A percentile compares a stretch with the other conserved stretches of the same genome.
Conservation (phyloP, 164 flowering plant genomes). For the Piper betle region DNA sequence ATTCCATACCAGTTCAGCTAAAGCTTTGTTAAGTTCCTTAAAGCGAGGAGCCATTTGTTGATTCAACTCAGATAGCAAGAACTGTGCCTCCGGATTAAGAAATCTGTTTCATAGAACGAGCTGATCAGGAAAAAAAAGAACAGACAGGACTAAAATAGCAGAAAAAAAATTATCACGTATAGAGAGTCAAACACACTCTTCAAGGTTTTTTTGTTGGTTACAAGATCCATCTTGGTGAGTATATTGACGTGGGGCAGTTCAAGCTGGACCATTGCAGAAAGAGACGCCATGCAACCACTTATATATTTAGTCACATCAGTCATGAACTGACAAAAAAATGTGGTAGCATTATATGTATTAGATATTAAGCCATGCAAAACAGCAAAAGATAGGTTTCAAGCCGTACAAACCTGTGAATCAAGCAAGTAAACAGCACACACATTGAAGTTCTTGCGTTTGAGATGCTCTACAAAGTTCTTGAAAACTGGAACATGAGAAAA, state of each 20-base stretch:
- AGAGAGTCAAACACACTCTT: slow-evolving; percentile 36
- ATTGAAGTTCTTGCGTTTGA: slow-evolving; percentile 76
- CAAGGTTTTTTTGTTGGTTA: slow-evolving; percentile 61
- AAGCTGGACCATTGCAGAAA: slow-evolving; percentile 94
- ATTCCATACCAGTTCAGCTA: slow-evolving; percentile 68
- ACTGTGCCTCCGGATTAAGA: slow-evolving; percentile 60
- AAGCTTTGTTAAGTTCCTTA: slow-evolving; percentile 66
- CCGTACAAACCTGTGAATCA: slow-evolving; percentile 75
- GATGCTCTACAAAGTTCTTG: slow-evolving; percentile 80
- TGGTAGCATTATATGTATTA: neutral
- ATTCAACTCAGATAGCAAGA: slow-evolving; percentile 68
- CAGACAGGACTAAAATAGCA: neutral
- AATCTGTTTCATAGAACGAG: slow-evolving; percentile 27
- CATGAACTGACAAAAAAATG: slow-evolving; percentile 49
- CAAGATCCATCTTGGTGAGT: slow-evolving; percentile 95
- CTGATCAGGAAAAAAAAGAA: neutral
- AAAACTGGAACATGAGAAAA: slow-evolving; percentile 83
- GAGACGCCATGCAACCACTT: slow-evolving; percentile 96
- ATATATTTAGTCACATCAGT: slow-evolving; percentile 97
- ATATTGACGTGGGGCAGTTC: slow-evolving; percentile 91
- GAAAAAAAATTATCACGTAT: no score
- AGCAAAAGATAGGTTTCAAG: neutral
- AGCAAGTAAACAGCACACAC: slow-evolving; percentile 91
- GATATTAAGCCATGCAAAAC: neutral
- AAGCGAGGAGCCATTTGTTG: slow-evolving; percentile 81